Evolutionary conservation across 1,284 basidiomycete genomes (phyloP), one percentile per base, ranked within the genome.

Genomic region (Trametes hirsuta): DNA sequence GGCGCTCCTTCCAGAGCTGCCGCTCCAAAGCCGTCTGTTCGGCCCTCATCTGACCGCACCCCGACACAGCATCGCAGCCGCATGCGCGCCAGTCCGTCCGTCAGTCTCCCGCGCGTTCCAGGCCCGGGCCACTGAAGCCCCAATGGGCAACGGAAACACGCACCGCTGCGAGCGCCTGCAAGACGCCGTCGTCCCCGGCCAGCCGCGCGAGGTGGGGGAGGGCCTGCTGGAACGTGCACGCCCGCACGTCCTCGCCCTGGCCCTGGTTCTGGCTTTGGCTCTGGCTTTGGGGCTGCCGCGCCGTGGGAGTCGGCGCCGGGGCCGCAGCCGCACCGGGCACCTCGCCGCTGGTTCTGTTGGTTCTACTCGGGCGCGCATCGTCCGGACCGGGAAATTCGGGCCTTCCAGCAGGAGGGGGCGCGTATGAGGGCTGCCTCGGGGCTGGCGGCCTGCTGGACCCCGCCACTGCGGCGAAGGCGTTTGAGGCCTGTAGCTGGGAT

Each of bases 11-110:
- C 83, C 82, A 90, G 25, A 92, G 71, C 61, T 79, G 79, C 59
- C 76, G 80, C 71, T 93, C 90, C 35, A 92, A 75, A 15, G 79
- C 76, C 57, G 84, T 79, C 74, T 93, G 90, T 54, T 88, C 86
- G 58, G 81, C 72, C 71, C 84, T 87, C 70, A 93, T 73, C 79
- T 81, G 62, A 30, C 25, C 22, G 22, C 59, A 39, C 12, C n/a
- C 25, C 6, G 47, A 6, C 22, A 46, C 22, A 37, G 47, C 47
- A 46, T 47, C 30, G 30, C 30, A 30, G 30, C 30, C 30, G 30
- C 30, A 8, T 30, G 30, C 30, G 30, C 30, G 30, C 30, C 30
- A 30, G 30, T 5, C 30, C 4, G 30, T 30, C 30, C 4, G 30
- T 30, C 5, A 30, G 30, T 30, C 30, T 30, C 30, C 30, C 30